Evolutionary conservation across 805 yeast species (phyloP).

Genomic region (Wickerhamiella lipophila): DNA sequence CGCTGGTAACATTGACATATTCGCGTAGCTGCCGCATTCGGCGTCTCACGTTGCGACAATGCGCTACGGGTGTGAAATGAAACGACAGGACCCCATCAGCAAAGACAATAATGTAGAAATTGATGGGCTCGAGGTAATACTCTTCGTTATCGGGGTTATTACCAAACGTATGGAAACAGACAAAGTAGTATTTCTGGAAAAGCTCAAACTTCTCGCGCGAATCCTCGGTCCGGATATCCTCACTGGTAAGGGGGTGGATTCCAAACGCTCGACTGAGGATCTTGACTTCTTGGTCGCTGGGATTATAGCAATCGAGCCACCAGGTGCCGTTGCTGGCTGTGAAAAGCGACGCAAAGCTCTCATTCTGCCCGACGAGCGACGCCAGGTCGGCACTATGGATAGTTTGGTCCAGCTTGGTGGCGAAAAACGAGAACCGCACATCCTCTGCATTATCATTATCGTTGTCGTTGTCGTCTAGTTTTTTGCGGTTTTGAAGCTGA

Average conservation of each 20-base stretch:
- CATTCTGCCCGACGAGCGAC: slow-evolving; percentile 47
- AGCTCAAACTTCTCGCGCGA: slow-evolving; percentile 94
- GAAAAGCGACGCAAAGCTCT: slow-evolving; percentile 56
- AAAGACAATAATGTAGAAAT: slow-evolving; percentile 49
- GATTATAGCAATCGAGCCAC: slow-evolving; percentile 94
- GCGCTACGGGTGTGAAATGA: slow-evolving; percentile 46
- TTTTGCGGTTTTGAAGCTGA: not conserved
- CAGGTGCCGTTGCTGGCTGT: slow-evolving; percentile 64
- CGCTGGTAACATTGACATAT: slow-evolving; percentile 46
- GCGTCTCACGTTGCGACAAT: slow-evolving; percentile 48
- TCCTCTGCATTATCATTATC: slow-evolving; percentile 1
- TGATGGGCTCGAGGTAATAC: slow-evolving; percentile 47
- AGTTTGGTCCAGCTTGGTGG: slow-evolving; percentile 72
- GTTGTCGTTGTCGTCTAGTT: not conserved
- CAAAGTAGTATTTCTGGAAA: slow-evolving; percentile 81
- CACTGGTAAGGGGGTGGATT: slow-evolving; percentile 94
- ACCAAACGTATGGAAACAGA: slow-evolving; percentile 93
- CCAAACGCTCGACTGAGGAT: slow-evolving; percentile 87
- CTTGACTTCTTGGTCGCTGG: slow-evolving; percentile 91
- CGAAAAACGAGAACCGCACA: slow-evolving; percentile 68
- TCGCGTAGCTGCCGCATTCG: slow-evolving; percentile 52
- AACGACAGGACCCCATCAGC: slow-evolving; percentile 47
- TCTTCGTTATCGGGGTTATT: slow-evolving; percentile 54
- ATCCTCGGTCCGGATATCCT: slow-evolving; percentile 93
- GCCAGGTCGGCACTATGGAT: slow-evolving; percentile 81